Percentiles rank a stretch among this genome's conserved stretches.
Evolutionary conservation across 257 asterid species (phyloP).

Genomic region (Marsdenia floribunda): DNA sequence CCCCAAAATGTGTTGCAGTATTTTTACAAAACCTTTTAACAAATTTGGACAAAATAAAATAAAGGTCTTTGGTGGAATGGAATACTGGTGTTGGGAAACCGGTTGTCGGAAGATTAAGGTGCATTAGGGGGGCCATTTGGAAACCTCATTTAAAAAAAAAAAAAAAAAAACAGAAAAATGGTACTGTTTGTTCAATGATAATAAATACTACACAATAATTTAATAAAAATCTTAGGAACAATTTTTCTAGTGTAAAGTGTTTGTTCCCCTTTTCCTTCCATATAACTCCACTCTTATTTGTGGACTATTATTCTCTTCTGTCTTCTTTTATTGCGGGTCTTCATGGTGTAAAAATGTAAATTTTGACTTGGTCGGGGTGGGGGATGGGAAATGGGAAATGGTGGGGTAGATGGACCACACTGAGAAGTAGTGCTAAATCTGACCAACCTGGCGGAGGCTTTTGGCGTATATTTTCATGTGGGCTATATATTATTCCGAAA

Average conservation of each 20-base stretch:
- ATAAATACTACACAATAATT: neutral
- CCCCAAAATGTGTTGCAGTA: neutral
- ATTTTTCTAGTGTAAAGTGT: neutral
- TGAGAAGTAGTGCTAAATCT: neutral
- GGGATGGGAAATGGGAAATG: too few species aligned
- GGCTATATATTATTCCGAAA: neutral
- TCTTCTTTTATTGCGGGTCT: too few species aligned
- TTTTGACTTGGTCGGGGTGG: neutral
- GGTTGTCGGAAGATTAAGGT: neutral
- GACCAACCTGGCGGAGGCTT: neutral
- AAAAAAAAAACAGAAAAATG: too few species aligned
- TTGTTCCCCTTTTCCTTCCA: neutral
- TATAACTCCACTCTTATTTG: neutral
- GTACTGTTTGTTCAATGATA: neutral
- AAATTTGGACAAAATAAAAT: neutral
- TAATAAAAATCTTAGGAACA: neutral
- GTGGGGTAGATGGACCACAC: conserved; percentile 2
- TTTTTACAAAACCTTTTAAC: neutral
- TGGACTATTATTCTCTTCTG: too few species aligned
- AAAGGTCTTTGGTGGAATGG: neutral
- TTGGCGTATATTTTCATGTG: conserved; percentile 1
- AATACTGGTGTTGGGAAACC: neutral
- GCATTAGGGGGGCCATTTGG: neutral
- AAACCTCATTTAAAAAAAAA: too few species aligned
- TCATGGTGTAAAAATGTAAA: neutral